Base-by-base conservation (phyloP, 164 flowering plant genomes). In the Magnolia kwangsiensis region DNA sequence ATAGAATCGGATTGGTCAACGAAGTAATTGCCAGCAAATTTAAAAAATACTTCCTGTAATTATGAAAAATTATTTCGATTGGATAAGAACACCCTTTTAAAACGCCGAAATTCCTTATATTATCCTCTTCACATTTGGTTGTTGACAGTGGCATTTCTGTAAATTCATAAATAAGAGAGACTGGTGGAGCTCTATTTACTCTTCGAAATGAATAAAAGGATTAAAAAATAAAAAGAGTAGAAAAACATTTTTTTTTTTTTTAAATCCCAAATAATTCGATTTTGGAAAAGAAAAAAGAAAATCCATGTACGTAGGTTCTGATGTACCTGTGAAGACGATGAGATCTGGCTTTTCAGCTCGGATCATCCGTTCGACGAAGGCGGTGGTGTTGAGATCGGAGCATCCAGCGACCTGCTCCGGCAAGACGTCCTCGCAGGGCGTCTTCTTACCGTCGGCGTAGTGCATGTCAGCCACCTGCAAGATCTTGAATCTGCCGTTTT, bases 401-500 rank as follows among this genome's bases (percentile, higher is more conserved):
- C 99, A 95, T 59, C 79, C 59, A 8, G 80, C 3, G 58, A 86
- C 7, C 81, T 93, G 94, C 7, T 45, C 19, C 0, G 93, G 91
- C 20, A 91, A 75, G 10, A 95, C 96, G 73, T 95, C 85, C 72
- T 50, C 2, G 79, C 98, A 95, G 0, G 84, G 81, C 0, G 98
- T 92, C 11, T 78, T 45, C 79, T 81, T 85, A 3, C 98, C 98
- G 51, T 95, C 80, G 8, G 82, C 99, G 67, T 72, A 95, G 82
- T 95, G 98, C 99, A 93, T 95, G 72, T 95, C 98, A 10, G 98
- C 98, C 63, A 93, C 97, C 78, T 93, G 98, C 75, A 95, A 78
- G 71, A 95, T 92, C 88, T 90, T 93, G 74, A 93, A 92, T 80
- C 86, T 80, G 13, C 97, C 98, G 23, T 82, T 86, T 63, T 37